Evolutionary conservation across 2,329 filamentous ascomycete species (phyloP).

Genomic region (Fusarium gaditjirri): DNA sequence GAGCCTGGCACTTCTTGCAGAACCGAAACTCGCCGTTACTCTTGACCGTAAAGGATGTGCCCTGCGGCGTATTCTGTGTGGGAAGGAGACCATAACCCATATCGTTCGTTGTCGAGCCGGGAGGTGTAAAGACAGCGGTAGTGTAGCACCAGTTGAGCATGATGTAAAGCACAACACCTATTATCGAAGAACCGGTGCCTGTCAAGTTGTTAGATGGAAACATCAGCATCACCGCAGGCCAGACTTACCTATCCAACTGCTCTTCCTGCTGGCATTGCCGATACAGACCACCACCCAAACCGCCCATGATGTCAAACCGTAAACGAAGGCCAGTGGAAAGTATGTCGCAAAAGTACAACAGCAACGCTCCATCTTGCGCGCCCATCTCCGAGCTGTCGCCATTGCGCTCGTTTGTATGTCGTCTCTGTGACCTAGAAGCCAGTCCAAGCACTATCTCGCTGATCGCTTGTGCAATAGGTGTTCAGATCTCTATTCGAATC

Average conservation of each 20-base stretch:
- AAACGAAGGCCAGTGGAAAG: conserved; percentile 90
- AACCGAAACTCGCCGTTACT: conserved; percentile 86
- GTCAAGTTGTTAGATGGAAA: conserved; percentile 2
- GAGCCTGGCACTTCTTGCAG: conserved; percentile 96
- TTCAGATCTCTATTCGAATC: conserved; percentile 1
- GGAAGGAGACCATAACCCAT: conserved; percentile 84
- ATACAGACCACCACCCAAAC: conserved; percentile 86
- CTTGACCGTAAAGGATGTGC: conserved; percentile 90
- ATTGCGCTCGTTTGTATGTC: conserved; percentile 18
- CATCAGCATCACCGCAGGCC: background rate
- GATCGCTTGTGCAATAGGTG: background rate
- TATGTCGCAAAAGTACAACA: conserved; percentile 84
- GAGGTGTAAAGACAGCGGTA: conserved; percentile 90
- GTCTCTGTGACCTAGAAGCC: background rate
- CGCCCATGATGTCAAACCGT: conserved; percentile 91
- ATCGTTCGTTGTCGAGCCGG: conserved; percentile 75
- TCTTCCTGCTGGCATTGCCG: conserved; percentile 65
- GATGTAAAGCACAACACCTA: conserved; percentile 77
- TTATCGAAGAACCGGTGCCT: conserved; percentile 67
- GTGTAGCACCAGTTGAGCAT: conserved; percentile 92
- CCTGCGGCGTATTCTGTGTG: conserved; percentile 68
- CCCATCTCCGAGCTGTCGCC: conserved; percentile 69
- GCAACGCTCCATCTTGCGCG: conserved; percentile 78
- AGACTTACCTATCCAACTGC: conserved; percentile 66
- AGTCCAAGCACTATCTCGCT: background rate